These are phyloP conservation scores for Cystoderma amianthinum DNA, from an alignment of 768 basidiomycete species.

Conservation along the genomic window DNA sequence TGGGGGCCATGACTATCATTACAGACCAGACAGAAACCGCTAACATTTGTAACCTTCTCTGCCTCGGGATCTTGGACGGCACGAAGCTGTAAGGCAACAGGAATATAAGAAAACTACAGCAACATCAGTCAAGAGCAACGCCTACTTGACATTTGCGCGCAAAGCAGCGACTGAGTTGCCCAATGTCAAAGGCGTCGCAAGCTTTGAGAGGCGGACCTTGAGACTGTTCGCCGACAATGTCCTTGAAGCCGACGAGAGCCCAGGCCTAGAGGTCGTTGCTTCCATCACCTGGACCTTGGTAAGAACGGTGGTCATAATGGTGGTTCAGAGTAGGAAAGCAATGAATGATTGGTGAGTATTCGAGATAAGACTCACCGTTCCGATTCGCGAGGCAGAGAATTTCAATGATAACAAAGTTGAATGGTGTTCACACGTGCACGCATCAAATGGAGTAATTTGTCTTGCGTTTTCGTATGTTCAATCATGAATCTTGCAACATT, in stretches of 20 bases:
- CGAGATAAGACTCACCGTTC: background rate
- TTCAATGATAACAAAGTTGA: no score
- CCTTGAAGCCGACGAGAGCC: no score
- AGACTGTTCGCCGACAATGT: slow-evolving; percentile 56
- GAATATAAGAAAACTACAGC: background rate
- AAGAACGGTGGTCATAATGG: background rate
- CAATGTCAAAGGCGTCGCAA: no score
- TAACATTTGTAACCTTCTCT: slow-evolving; percentile 82
- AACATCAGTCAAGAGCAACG: background rate
- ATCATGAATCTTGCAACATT: no score
- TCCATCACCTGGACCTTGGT: background rate
- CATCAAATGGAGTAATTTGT: no score
- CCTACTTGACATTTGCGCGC: slow-evolving; percentile 67
- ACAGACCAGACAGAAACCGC: slow-evolving; percentile 86
- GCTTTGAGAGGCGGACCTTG: slow-evolving; percentile 52
- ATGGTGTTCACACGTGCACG: no score
- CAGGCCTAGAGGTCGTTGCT: background rate
- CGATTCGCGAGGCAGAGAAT: no score
- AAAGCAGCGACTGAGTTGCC: slow-evolving; percentile 59
- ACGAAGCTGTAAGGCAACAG: slow-evolving; percentile 51
- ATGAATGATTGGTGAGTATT: background rate
- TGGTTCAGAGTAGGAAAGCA: background rate
- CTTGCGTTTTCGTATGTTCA: no score
- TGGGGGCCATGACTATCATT: slow-evolving; percentile 61
- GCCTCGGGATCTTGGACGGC: slow-evolving; percentile 79